A percentile compares a stretch with the other conserved stretches of the same genome.
phyloP scores from a whole-genome alignment of 352 stramenopile species.

The Pythium grandisporangium region DNA sequence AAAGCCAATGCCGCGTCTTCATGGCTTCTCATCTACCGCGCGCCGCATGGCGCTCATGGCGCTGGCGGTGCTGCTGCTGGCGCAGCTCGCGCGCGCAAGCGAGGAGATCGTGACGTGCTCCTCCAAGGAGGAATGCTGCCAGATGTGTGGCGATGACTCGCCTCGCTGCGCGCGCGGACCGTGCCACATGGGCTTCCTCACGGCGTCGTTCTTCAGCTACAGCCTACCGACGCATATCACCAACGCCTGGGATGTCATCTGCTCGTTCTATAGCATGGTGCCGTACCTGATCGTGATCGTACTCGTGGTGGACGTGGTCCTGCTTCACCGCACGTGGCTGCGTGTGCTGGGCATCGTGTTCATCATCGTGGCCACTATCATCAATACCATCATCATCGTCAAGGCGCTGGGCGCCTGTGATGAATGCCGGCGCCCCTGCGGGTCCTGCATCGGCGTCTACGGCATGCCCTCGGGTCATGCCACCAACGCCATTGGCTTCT shows the following conservation, averaged over 20 bases:
- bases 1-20: too few species aligned
- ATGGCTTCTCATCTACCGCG: too few species aligned
- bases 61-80: too few species aligned
- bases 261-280: slow-evolving; percentile 45
- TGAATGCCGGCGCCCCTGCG: slow-evolving; percentile 33
- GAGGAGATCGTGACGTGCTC: not conserved
- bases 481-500: slow-evolving; percentile 34
- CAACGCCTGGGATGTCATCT: slow-evolving; percentile 40
- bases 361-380: slow-evolving; percentile 30
- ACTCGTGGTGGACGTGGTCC: slow-evolving; percentile 27
- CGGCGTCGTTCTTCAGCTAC: slow-evolving; percentile 38
- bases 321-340: slow-evolving; percentile 33
- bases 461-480: slow-evolving; percentile 48
- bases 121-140: slow-evolving; percentile 21
- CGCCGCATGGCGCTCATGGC: too few species aligned
- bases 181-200: slow-evolving; percentile 30
- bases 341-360: slow-evolving; percentile 34
- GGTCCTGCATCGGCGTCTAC: slow-evolving; percentile 29
- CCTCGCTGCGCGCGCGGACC: slow-evolving; percentile 33
- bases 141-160: slow-evolving; percentile 28
- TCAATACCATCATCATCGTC: slow-evolving; percentile 34
- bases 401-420: slow-evolving; percentile 27
- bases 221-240: slow-evolving; percentile 19
- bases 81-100: not conserved
- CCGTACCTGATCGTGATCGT: slow-evolving; percentile 35